These are phyloP conservation scores for Persicaria maculosa DNA, from an alignment of 148 eudicot genomes.

Conservation along the genomic window DNA sequence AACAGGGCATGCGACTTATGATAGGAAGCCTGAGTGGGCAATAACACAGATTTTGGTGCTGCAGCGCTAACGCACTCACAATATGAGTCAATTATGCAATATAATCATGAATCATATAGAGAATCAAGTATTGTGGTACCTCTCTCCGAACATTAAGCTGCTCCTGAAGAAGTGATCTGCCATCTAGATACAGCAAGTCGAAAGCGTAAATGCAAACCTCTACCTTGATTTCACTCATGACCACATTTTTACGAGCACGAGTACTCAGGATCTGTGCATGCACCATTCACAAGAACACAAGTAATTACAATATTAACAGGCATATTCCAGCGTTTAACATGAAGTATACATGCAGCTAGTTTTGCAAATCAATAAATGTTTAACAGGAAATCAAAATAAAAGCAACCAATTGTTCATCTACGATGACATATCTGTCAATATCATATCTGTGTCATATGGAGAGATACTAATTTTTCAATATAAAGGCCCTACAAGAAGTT, in stretches of 20 bases:
- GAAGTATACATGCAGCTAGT: background rate
- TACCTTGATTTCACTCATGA: slow-evolving; percentile 73
- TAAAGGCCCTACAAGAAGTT: too few species aligned
- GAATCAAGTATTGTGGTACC: slow-evolving; percentile 31
- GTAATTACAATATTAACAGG: background rate
- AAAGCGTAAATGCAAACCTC: slow-evolving; percentile 86
- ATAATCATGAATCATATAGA: background rate
- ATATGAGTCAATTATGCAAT: background rate
- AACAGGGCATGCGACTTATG: too few species aligned
- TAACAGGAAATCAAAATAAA: background rate
- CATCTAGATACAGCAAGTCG: slow-evolving; percentile 78
- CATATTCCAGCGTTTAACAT: background rate
- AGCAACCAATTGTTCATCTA: background rate
- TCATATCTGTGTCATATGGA: background rate
- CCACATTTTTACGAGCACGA: slow-evolving; percentile 95
- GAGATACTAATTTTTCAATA: too few species aligned
- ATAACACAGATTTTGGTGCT: background rate
- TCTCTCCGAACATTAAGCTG: slow-evolving; percentile 79
- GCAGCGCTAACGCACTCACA: too few species aligned
- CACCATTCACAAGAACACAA: background rate
- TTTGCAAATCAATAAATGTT: background rate
- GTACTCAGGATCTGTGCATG: slow-evolving; percentile 60
- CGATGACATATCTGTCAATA: background rate
- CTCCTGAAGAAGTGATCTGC: slow-evolving; percentile 81
- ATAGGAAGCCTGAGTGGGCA: background rate